These are phyloP conservation scores for Aspergillus quadrilineatus DNA, from an alignment of 2,329 filamentous ascomycete species.

Conservation along the genomic window DNA sequence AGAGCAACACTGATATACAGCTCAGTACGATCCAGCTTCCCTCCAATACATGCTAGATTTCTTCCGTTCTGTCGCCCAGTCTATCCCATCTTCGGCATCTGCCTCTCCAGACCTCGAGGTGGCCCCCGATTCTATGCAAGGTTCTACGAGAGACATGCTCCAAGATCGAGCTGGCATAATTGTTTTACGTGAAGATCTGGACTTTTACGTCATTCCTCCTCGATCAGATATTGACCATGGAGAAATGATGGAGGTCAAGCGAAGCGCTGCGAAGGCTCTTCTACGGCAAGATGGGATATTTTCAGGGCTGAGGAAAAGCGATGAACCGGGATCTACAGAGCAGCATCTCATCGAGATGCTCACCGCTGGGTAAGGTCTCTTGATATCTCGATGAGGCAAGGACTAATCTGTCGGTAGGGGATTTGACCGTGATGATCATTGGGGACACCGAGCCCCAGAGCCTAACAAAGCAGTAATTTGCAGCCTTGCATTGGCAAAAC, in stretches of 20 bases:
- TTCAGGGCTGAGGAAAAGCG: constrained; percentile 88
- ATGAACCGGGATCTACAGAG: constrained; percentile 94
- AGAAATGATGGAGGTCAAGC: constrained; percentile 96
- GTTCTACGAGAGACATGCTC: constrained; percentile 71
- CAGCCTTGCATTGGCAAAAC: constrained; percentile 85
- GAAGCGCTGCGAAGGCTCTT: constrained; percentile 82
- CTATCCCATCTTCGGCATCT: constrained; percentile 71
- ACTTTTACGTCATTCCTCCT: constrained; percentile 96
- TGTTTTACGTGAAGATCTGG: constrained; percentile 89
- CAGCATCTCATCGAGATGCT: constrained; percentile 99
- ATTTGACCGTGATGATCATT: constrained; percentile 91
- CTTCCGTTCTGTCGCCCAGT: constrained; percentile 92
- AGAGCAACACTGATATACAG: neutral
- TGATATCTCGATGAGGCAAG: neutral
- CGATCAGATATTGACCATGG: constrained; percentile 75
- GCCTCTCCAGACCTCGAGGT: constrained; percentile 61
- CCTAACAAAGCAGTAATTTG: constrained; percentile 98
- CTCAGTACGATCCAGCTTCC: constrained; percentile 89
- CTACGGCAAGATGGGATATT: constrained; percentile 93
- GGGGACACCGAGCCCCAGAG: constrained; percentile 96
- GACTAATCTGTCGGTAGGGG: constrained; percentile 58
- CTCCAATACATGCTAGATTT: constrained; percentile 99
- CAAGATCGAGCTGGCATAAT: constrained; percentile 93
- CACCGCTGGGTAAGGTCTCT: constrained; percentile 78
- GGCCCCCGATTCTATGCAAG: constrained; percentile 70